phyloP scores from a whole-genome alignment of 2,329 filamentous ascomycete species.

The Penicillium sclerotiorum region DNA sequence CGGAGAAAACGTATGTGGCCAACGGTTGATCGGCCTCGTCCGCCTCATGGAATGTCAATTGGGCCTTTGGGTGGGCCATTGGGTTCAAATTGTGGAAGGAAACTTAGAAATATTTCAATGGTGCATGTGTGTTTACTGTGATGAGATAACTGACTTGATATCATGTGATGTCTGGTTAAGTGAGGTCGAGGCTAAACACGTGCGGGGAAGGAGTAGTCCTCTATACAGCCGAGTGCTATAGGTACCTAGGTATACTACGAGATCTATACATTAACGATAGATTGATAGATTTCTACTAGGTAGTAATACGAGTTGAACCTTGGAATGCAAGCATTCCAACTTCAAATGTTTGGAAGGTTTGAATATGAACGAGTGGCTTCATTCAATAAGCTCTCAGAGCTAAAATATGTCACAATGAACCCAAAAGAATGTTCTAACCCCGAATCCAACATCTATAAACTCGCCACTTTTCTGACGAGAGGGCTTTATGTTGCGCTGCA shows the following conservation, averaged over 20 bases:
- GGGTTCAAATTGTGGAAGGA: slow-evolving; percentile 6
- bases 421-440: slow-evolving; percentile 10
- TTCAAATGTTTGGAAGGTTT: too few relatives aligned
- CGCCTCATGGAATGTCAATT: slow-evolving; percentile 37
- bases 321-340: not conserved
- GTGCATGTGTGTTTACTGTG: too few relatives aligned
- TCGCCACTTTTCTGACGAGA: slow-evolving; percentile 16
- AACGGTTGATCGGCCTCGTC: slow-evolving; percentile 56
- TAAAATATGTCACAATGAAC: slow-evolving; percentile 21
- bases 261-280: too few relatives aligned
- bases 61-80: not conserved
- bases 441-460: slow-evolving; percentile 18
- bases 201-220: slow-evolving; percentile 14
- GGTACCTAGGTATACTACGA: not conserved
- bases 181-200: slow-evolving; percentile 13
- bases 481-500: slow-evolving; percentile 19
- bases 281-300: too few relatives aligned
- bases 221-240: too few relatives aligned
- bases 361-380: not conserved
- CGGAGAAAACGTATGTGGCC: slow-evolving; percentile 53
- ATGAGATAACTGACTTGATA: too few relatives aligned
- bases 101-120: too few relatives aligned
- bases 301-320: too few relatives aligned
- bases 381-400: slow-evolving; percentile 23
- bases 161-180: too few relatives aligned